Conservation (phyloP, 2,329 filamentous ascomycete species). For the Emergomyces orientalis region DNA sequence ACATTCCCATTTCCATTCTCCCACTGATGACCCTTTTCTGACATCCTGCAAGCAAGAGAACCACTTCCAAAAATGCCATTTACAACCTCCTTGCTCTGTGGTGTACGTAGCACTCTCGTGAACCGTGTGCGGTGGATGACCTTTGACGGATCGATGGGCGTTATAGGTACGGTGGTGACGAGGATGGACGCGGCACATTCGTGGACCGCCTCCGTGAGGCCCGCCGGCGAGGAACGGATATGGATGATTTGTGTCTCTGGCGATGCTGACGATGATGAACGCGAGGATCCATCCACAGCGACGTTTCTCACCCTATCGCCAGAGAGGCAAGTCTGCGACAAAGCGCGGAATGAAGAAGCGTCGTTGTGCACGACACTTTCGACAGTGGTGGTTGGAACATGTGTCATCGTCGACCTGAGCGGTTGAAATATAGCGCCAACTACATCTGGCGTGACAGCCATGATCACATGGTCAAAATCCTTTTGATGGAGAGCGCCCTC, state of each 20-base stretch:
- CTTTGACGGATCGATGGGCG: slow-evolving; percentile 30
- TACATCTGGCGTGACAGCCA: slow-evolving; percentile 48
- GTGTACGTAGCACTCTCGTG: slow-evolving; percentile 45
- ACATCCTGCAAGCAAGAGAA: too few species aligned
- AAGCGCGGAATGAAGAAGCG: slow-evolving; percentile 7
- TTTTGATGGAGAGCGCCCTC: slow-evolving; percentile 18
- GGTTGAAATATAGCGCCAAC: slow-evolving; percentile 42
- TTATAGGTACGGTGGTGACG: slow-evolving; percentile 46
- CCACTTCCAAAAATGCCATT: slow-evolving; percentile 36
- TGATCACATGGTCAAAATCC: slow-evolving; percentile 44
- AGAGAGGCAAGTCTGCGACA: slow-evolving; percentile 7
- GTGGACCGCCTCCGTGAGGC: slow-evolving; percentile 45
- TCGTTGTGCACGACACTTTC: slow-evolving; percentile 42
- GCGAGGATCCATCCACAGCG: slow-evolving; percentile 9
- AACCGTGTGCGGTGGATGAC: slow-evolving; percentile 42
- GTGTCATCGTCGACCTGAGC: slow-evolving; percentile 28
- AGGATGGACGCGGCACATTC: slow-evolving; percentile 43
- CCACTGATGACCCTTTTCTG: slow-evolving; percentile 34
- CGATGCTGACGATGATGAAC: slow-evolving; percentile 14
- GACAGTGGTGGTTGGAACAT: slow-evolving; percentile 43
- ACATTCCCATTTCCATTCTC: slow-evolving; percentile 46
- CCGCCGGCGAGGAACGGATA: slow-evolving; percentile 25
- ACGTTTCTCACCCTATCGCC: background rate
- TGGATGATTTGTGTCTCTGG: slow-evolving; percentile 28
- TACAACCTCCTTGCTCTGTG: slow-evolving; percentile 40